phyloP scores from a whole-genome alignment of 164 flowering plant species.

The Vitis cinerea region DNA sequence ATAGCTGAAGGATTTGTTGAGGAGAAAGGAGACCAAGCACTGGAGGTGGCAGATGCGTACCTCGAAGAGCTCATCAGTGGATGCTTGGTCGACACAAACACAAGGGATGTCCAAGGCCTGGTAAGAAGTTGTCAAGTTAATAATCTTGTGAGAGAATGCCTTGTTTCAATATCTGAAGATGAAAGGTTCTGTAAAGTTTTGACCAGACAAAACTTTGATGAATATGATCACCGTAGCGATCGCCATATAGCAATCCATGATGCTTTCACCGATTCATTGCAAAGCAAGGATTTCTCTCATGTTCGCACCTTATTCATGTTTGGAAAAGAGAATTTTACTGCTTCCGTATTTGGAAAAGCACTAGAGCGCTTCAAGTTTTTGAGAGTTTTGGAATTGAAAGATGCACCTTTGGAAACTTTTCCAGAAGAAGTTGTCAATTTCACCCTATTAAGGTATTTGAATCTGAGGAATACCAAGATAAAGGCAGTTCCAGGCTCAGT shows the following conservation, averaged over 20 bases:
- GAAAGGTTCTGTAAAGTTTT: constrained; percentile 18
- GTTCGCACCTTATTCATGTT: background rate
- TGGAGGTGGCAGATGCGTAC: constrained; percentile 37
- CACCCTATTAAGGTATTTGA: background rate
- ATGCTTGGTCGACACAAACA: constrained; percentile 22
- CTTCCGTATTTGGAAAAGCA: background rate
- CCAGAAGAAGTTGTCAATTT: background rate
- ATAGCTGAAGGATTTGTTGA: constrained; percentile 30
- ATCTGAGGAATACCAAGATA: background rate
- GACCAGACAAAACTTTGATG: background rate
- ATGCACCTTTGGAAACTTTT: background rate
- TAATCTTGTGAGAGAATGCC: constrained; percentile 29
- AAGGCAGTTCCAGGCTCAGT: background rate
- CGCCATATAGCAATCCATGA: background rate
- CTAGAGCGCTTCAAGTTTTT: background rate
- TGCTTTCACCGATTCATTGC: background rate
- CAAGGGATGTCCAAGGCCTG: constrained; percentile 14
- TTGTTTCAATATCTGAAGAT: constrained; percentile 13
- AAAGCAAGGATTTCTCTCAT: too few relatives aligned
- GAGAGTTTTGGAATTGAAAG: constrained; percentile 1
- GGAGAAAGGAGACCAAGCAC: constrained; percentile 16
- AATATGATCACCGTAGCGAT: background rate
- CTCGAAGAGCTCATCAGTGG: constrained; percentile 27
- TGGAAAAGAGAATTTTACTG: background rate
- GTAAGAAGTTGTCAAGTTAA: constrained; percentile 26